Conservation (phyloP, 495 filamentous ascomycete genomes). For the Penicillium atrosanguineum region DNA sequence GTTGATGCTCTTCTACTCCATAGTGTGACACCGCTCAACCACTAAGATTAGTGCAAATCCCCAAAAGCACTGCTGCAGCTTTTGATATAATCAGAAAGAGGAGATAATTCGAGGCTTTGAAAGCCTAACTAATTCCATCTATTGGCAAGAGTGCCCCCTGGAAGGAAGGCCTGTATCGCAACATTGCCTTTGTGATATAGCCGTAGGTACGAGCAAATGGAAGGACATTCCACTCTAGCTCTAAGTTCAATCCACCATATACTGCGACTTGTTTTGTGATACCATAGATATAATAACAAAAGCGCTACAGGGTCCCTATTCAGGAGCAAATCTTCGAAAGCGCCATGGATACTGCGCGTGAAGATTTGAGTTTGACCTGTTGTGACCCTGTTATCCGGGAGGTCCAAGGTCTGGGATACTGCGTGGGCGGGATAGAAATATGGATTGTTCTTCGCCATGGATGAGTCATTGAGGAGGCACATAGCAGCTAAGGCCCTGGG, state of each 20-base stretch:
- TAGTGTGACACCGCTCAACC: too few relatives aligned
- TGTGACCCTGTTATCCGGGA: slow-evolving; percentile 25
- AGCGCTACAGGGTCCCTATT: slow-evolving; percentile 41
- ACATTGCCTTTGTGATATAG: slow-evolving; percentile 20
- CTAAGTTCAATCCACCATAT: slow-evolving; percentile 46
- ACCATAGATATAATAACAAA: slow-evolving; percentile 48
- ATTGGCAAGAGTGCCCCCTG: slow-evolving; percentile 13
- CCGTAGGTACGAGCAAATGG: slow-evolving; percentile 41
- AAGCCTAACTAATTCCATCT: slow-evolving; percentile 11
- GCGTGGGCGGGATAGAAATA: slow-evolving; percentile 40
- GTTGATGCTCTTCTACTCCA: too few relatives aligned
- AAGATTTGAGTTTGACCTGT: slow-evolving; percentile 27
- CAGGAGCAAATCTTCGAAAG: slow-evolving; percentile 33
- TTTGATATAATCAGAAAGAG: background rate
- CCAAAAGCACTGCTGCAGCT: too few relatives aligned
- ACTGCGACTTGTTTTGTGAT: slow-evolving; percentile 33
- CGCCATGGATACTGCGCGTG: slow-evolving; percentile 19
- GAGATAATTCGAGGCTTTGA: background rate
- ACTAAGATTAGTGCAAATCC: too few relatives aligned
- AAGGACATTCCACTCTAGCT: slow-evolving; percentile 41
- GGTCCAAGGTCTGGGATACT: slow-evolving; percentile 27
- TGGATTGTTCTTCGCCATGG: slow-evolving; percentile 34
- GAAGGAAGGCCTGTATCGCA: slow-evolving; percentile 27
- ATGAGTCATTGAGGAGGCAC: slow-evolving; percentile 32
- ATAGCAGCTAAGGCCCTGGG: slow-evolving; percentile 25